Percentiles rank a stretch among this genome's conserved stretches.
These are phyloP conservation scores for Clonostachys solani DNA, from an alignment of 2,329 filamentous ascomycete species.

Conservation along the genomic window DNA sequence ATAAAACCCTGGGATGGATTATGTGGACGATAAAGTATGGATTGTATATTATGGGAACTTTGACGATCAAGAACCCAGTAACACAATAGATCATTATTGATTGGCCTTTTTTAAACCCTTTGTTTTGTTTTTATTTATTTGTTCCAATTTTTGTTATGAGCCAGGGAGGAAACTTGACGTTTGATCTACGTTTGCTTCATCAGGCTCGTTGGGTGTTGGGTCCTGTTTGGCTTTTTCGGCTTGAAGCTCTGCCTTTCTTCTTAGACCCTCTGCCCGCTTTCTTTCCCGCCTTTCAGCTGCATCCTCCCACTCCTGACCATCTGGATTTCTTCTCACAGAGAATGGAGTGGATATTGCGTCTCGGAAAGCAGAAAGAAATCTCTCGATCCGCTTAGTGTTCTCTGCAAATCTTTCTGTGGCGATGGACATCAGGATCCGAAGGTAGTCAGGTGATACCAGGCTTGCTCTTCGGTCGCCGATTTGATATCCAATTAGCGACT, in stretches of 20 bases:
- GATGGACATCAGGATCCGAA: conserved; percentile 62
- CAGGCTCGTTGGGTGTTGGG: neutral
- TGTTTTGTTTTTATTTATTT: neutral
- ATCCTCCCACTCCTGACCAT: conserved; percentile 51
- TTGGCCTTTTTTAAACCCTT: neutral
- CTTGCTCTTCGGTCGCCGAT: conserved; percentile 14
- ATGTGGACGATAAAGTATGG: too few relatives aligned
- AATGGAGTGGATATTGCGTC: conserved; percentile 16
- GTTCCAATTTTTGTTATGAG: too few relatives aligned
- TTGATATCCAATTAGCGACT: conserved; percentile 67
- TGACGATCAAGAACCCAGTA: conserved; percentile 5
- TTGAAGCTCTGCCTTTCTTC: conserved; percentile 39
- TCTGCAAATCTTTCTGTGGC: conserved; percentile 71
- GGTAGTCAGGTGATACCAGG: conserved; percentile 63
- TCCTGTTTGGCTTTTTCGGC: conserved; percentile 4
- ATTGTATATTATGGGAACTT: conserved; percentile 6
- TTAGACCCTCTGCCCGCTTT: conserved; percentile 55
- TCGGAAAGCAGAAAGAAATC: conserved; percentile 53
- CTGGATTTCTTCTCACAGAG: conserved; percentile 17
- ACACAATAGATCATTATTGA: conserved; percentile 5
- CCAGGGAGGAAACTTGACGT: neutral
- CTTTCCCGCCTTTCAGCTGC: conserved; percentile 44
- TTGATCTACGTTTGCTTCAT: neutral
- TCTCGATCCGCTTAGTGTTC: conserved; percentile 62
- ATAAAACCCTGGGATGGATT: too few relatives aligned